phyloP scores from a whole-genome alignment of 2,329 filamentous ascomycete species.

The Fusarium sp. region DNA sequence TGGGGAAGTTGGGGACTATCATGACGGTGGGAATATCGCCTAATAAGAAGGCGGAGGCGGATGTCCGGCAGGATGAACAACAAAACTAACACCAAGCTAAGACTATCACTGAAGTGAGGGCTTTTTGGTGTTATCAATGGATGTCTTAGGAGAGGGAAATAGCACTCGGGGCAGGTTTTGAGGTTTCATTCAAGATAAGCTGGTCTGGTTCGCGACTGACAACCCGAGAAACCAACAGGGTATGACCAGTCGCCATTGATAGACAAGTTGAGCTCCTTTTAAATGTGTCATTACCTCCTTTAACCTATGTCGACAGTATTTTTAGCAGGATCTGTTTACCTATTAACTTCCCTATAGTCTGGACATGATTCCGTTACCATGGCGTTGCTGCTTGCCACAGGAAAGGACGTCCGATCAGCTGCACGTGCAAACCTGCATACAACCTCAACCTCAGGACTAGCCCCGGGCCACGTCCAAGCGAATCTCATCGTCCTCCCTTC shows the following conservation, averaged over 20 bases:
- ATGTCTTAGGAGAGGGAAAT: not conserved
- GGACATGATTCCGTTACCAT: not conserved
- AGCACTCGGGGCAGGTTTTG: not conserved
- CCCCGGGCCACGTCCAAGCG: conserved; percentile 68
- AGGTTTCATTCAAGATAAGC: not conserved
- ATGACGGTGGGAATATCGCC: not conserved
- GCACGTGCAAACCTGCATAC: conserved; percentile 55
- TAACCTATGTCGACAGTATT: not conserved
- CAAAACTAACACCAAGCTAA: not conserved
- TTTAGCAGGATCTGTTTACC: not conserved
- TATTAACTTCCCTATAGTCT: not conserved
- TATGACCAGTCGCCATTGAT: not conserved
- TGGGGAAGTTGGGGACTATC: not conserved
- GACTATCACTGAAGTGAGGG: not conserved
- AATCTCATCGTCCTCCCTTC: conserved; percentile 71
- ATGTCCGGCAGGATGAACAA: conserved; percentile 29
- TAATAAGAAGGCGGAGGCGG: conserved; percentile 28
- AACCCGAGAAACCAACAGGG: not conserved
- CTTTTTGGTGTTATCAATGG: not conserved
- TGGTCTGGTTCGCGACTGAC: not conserved
- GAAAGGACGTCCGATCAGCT: conserved; percentile 56
- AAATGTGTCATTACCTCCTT: not conserved
- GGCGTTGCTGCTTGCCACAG: conserved; percentile 32
- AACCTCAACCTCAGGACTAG: conserved; percentile 64
- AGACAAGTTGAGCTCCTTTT: not conserved